Conservation (phyloP, 257 asterid species). For the Gynochthodes officinalis region DNA sequence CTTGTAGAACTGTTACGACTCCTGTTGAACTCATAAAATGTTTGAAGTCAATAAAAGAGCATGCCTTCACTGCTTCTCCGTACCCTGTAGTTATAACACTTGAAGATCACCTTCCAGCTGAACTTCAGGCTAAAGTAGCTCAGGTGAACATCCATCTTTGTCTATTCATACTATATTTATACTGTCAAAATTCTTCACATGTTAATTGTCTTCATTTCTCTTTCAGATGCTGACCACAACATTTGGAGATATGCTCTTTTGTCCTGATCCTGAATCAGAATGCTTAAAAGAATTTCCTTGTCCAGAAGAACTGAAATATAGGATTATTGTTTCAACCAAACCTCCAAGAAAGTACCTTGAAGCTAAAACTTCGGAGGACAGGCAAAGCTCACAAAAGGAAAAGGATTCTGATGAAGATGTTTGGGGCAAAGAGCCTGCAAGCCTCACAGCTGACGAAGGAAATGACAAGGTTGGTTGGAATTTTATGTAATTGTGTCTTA, state of each 20-base stretch:
- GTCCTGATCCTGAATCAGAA: slow-evolving; percentile 62
- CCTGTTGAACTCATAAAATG: slow-evolving; percentile 73
- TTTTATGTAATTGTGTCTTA: slow-evolving; percentile 5
- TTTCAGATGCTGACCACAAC: slow-evolving; percentile 58
- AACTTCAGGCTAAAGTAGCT: slow-evolving; percentile 86
- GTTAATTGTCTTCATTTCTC: neutral
- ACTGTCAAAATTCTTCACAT: neutral
- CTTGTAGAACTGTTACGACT: slow-evolving; percentile 65
- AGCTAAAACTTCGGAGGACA: slow-evolving; percentile 42
- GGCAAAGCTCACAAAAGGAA: slow-evolving; percentile 27
- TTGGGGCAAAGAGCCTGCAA: slow-evolving; percentile 82
- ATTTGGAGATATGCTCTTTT: slow-evolving; percentile 71
- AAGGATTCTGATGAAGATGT: slow-evolving; percentile 67
- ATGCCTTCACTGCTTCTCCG: slow-evolving; percentile 69
- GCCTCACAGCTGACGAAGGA: slow-evolving; percentile 46
- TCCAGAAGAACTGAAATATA: slow-evolving; percentile 69
- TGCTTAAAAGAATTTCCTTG: slow-evolving; percentile 68
- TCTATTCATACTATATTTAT: neutral
- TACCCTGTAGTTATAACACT: slow-evolving; percentile 76
- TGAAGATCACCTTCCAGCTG: slow-evolving; percentile 80
- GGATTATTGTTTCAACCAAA: slow-evolving; percentile 74
- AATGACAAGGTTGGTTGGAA: slow-evolving; percentile 41
- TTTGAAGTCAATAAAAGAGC: slow-evolving; percentile 61
- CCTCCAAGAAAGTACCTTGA: slow-evolving; percentile 91
- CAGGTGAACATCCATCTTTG: slow-evolving; percentile 39